Evolutionary conservation across 164 flowering plant species (phyloP).

Genomic region (Dillenia suffruticosa): DNA sequence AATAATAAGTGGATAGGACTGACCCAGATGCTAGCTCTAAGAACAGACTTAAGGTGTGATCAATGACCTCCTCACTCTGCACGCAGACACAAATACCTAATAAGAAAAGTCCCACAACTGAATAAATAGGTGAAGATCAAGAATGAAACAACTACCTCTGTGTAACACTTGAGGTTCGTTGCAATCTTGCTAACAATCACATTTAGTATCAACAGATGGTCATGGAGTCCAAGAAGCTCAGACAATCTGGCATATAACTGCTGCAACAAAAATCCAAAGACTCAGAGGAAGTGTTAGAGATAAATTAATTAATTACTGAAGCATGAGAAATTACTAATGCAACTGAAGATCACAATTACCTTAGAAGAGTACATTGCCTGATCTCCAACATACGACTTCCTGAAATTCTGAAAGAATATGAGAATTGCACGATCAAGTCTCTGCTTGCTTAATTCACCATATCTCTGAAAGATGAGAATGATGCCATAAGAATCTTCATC

Average conservation of each 20-base stretch:
- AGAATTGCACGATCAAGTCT: conserved; percentile 97
- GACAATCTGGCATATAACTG: conserved; percentile 95
- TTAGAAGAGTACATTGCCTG: conserved; percentile 97
- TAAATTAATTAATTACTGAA: not conserved
- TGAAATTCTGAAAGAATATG: conserved; percentile 86
- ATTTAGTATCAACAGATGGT: conserved; percentile 78
- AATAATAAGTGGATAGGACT: conserved; percentile 17
- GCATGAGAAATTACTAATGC: conserved; percentile 1
- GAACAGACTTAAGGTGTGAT: conserved; percentile 86
- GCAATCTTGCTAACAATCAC: conserved; percentile 94
- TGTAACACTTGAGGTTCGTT: conserved; percentile 89
- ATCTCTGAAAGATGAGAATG: conserved; percentile 50
- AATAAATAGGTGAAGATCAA: conserved; percentile 3
- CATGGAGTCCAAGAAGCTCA: conserved; percentile 94
- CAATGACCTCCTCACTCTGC: conserved; percentile 94
- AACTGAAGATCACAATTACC: conserved; percentile 35
- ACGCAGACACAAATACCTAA: conserved; percentile 9
- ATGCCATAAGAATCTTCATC: not conserved
- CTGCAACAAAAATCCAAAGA: conserved; percentile 52
- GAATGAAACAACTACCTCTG: conserved; percentile 46
- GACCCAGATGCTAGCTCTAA: conserved; percentile 97
- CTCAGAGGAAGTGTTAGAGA: too few relatives aligned
- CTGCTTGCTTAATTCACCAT: conserved; percentile 89
- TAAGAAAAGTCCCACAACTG: not conserved
- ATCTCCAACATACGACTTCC: conserved; percentile 96